These are phyloP conservation scores for Blumeriella jaapii DNA, from an alignment of 2,329 filamentous ascomycete genomes.

Conservation along the genomic window DNA sequence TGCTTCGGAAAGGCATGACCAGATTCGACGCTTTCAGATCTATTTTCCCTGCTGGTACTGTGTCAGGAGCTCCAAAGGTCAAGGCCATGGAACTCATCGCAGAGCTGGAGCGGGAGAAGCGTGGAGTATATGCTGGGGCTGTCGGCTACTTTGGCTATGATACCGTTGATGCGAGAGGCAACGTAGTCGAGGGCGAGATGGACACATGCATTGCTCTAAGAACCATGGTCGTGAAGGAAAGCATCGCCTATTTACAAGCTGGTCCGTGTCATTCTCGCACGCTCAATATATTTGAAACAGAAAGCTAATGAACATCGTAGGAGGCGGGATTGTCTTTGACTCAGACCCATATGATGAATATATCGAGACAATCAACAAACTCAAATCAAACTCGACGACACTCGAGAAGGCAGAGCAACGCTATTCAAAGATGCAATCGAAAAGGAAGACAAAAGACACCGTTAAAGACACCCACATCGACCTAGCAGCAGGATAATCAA, in stretches of 20 bases:
- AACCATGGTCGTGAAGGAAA: conserved; percentile 91
- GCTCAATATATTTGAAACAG: background rate
- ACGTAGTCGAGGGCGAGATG: conserved; percentile 69
- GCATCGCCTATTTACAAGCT: conserved; percentile 82
- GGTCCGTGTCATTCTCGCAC: conserved; percentile 30
- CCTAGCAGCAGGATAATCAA: conserved; percentile 15
- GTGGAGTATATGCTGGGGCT: conserved; percentile 89
- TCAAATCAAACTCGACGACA: conserved; percentile 79
- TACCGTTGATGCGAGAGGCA: conserved; percentile 52
- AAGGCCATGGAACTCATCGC: conserved; percentile 95
- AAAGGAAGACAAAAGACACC: conserved; percentile 3
- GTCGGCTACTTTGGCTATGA: conserved; percentile 95
- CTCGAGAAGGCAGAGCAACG: conserved; percentile 71
- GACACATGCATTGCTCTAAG: conserved; percentile 65
- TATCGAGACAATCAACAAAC: conserved; percentile 94
- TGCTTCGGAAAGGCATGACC: conserved; percentile 72
- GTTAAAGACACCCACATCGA: conserved; percentile 16
- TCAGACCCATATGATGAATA: conserved; percentile 87
- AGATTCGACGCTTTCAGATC: conserved; percentile 92
- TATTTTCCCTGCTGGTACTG: conserved; percentile 94
- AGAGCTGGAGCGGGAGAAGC: conserved; percentile 86
- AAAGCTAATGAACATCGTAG: conserved; percentile 26
- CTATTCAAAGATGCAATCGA: conserved; percentile 16
- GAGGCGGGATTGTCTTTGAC: conserved; percentile 89
- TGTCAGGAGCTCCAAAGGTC: conserved; percentile 91